Evolutionary conservation across 805 yeast species (phyloP).

Genomic region (Candida hungchunana): DNA sequence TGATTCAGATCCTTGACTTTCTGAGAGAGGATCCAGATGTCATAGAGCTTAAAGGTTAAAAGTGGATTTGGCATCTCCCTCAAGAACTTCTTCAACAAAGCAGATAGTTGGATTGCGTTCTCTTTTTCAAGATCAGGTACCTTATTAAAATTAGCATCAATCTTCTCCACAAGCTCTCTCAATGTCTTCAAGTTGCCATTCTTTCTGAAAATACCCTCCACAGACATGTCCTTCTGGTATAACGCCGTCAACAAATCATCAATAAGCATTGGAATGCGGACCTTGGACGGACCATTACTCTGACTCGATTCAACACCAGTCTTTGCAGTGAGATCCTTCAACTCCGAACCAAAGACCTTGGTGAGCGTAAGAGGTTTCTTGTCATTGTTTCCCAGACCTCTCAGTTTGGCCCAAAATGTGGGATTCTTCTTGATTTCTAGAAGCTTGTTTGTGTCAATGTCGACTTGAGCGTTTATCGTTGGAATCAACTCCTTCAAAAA

Average conservation of each 20-base stretch:
- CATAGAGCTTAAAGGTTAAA: conserved; percentile 69
- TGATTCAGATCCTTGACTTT: conserved; percentile 41
- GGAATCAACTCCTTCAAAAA: conserved; percentile 34
- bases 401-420: conserved; percentile 43
- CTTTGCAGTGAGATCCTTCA: conserved; percentile 60
- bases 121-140: conserved; percentile 71
- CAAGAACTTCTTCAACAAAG: conserved; percentile 82
- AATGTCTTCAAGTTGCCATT: conserved; percentile 90
- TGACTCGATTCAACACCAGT: conserved; percentile 81
- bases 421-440: conserved; percentile 32
- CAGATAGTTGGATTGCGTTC: conserved; percentile 89
- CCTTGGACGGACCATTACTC: conserved; percentile 77
- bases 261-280: conserved; percentile 77
- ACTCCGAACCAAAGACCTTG: conserved; percentile 74
- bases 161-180: conserved; percentile 64
- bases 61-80: conserved; percentile 93
- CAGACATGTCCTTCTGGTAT: conserved; percentile 88
- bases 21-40: conserved; percentile 72
- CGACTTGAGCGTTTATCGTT: conserved; percentile 34
- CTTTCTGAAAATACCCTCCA: conserved; percentile 92
- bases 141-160: conserved; percentile 68
- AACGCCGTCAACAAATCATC: conserved; percentile 84
- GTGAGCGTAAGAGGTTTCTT: conserved; percentile 15
- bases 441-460: conserved; percentile 29
- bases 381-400: conserved; percentile 25